Evolutionary conservation across 23 red algal species (phyloP), one percentile per base, ranked within the genome.

Genomic region (Chondrus crispus): DNA sequence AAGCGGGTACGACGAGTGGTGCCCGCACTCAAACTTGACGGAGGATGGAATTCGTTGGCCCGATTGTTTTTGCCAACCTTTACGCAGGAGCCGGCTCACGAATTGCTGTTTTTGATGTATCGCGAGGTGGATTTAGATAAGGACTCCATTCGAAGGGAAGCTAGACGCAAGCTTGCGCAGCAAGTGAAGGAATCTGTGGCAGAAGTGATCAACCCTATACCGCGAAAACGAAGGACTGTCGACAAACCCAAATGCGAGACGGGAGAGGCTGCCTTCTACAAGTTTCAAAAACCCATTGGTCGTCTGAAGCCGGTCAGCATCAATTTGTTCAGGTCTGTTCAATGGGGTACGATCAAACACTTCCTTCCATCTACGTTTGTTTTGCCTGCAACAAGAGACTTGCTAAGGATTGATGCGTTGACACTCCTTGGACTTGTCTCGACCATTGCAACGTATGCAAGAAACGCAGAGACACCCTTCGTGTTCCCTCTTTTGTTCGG

Each of bases 81-180:
- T 50, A 79, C 85, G 1, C 85, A 89, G 38, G 85, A 89, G 69
- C 85, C 85, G 44, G 68, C 60, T 33, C 85, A 89, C 79, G 85
- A 89, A 64, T 38, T 79, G 26, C 44, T 89, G 57, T 28, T 79
- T 0, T 49, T 89, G 6, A 44, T 89, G 47, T 89, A 89, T 57
- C 66, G 85, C 39, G 71, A 77, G 52, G 37, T 89, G 2, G 85
- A 77, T 36, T 53, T 38, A 7, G 70, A 89, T 62, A 77, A 43
- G 16, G 66, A 89, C n/a, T 10, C 62, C 39, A 3, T 78, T 26
- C 85, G 71, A 26, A 48, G 79, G 54, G 3, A 39, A 63, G 40
- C 45, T 47, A 51, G 85, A 42, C 24, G 69, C 43, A 71, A 68
- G 18, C 46, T 89, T 33, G 10, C 62, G 47, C 53, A 80, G 44